Base-by-base conservation (phyloP, 2,329 filamentous ascomycete species). In the Plenodomus lindquistii region DNA sequence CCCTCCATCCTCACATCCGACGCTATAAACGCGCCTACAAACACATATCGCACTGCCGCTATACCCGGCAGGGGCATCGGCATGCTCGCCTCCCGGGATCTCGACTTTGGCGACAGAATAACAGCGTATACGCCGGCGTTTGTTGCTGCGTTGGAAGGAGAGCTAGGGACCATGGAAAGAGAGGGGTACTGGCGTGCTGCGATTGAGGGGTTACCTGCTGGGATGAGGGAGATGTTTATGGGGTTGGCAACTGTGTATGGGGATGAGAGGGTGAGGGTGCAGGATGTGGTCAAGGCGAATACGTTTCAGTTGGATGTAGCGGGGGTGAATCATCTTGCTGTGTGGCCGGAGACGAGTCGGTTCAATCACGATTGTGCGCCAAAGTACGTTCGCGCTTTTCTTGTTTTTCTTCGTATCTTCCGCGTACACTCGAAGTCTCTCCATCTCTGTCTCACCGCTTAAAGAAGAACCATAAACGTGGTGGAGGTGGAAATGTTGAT, bases 281-380 rank as follows among this genome's bases (percentile, higher is more conserved):
- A 71, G 36, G 69, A 71, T 49, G 59, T 72, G 21, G 63, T 70
- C 4, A 69, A 71, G 41, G 64, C 65, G 29, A 72, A 72, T 42
- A 66, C 67, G 0, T 72, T 72, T 24, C 65, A 70, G 49, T 35
- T 72, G 0, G 16, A 57, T 1, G 17, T 71, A 19, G 54, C 44
- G 0, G 68, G 62, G 1, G 48, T 50, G 5, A 69, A 67, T 43
- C 69, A 72, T 55, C 44, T 72, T 0, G 66, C 64, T 1, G 52
- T 72, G 0, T 76, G 73, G 22, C 73, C 74, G 0, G 74, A 75
- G 47, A 70, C 73, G 0, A 67, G 66, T 18, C 52, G 73, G 17
- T 51, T 75, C 27, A 77, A 77, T 49, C 75, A 77, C 53, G 74
- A 70, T 24, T 77, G 75, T 46, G 42, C 54, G 7, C 63, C 69